These are phyloP conservation scores for Eucommia ulmoides DNA, from an alignment of 257 asterid species.

Conservation along the genomic window DNA sequence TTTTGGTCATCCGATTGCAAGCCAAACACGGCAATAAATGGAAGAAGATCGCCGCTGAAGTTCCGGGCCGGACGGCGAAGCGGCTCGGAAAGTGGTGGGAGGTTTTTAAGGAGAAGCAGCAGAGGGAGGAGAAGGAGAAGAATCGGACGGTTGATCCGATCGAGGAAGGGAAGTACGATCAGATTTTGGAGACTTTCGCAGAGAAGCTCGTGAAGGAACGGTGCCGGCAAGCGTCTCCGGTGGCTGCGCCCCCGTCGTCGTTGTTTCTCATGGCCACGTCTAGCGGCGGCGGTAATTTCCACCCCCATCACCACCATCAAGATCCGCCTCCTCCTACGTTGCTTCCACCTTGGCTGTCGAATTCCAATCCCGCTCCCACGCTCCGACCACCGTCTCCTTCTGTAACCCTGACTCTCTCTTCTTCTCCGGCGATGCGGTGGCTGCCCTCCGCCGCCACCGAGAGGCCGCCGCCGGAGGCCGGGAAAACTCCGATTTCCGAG, in stretches of 20 bases:
- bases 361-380: constrained; percentile 27
- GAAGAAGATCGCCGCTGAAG: constrained; percentile 68
- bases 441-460: constrained; percentile 27
- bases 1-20: constrained; percentile 40
- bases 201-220: constrained; percentile 52
- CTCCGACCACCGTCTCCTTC: constrained; percentile 46
- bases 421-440: constrained; percentile 29
- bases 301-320: constrained; percentile 24
- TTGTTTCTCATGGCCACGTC: constrained; percentile 41
- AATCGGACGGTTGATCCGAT: constrained; percentile 17
- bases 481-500: constrained; percentile 30
- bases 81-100: constrained; percentile 76
- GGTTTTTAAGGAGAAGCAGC: constrained; percentile 40
- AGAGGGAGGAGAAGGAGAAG: constrained; percentile 35
- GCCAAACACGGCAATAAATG: constrained; percentile 55
- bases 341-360: constrained; percentile 75
- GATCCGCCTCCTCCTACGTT: constrained; percentile 20
- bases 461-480: constrained; percentile 39
- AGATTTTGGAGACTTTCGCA: constrained; percentile 38
- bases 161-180: constrained; percentile 51
- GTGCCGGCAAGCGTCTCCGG: no score
- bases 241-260: constrained; percentile 10
- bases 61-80: constrained; percentile 63
- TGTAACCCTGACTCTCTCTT: constrained; percentile 58
- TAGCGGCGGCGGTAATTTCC: constrained; percentile 33